These are phyloP conservation scores for Piper betle DNA, from an alignment of 164 flowering plant species.

Conservation along the genomic window DNA sequence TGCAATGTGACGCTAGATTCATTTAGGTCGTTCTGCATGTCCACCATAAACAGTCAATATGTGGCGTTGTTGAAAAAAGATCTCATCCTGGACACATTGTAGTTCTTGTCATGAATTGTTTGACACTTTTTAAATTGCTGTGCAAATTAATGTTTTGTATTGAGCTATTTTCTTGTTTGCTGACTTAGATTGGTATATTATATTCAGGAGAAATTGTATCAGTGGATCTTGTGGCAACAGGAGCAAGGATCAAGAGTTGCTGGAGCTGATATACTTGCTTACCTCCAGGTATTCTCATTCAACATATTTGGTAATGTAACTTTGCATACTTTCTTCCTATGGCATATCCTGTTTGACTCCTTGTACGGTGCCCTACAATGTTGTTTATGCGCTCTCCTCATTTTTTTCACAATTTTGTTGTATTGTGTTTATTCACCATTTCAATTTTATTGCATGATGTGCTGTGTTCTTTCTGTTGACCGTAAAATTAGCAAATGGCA, in stretches of 20 bases:
- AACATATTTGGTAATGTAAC: not conserved
- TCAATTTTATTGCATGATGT: not conserved
- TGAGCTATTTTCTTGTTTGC: too few species aligned
- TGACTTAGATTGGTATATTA: not conserved
- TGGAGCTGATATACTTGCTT: conserved; percentile 43
- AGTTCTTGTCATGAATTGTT: too few species aligned
- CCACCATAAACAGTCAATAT: too few species aligned
- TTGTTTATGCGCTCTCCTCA: not conserved
- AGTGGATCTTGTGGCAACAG: conserved; percentile 71
- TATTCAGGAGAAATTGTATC: conserved; percentile 73
- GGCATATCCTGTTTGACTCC: not conserved
- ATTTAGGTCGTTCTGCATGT: too few species aligned
- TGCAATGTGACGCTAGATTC: too few species aligned
- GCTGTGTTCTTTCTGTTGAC: not conserved
- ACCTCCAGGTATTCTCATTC: conserved; percentile 48
- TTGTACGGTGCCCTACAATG: not conserved
- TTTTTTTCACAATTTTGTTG: not conserved
- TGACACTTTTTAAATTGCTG: too few species aligned
- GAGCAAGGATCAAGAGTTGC: conserved; percentile 63
- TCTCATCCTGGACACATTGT: too few species aligned
- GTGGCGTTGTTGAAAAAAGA: too few species aligned
- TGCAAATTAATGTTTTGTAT: too few species aligned
- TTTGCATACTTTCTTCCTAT: not conserved
- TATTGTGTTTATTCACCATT: not conserved
- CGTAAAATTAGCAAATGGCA: too few species aligned